A percentile compares a stretch with the other conserved stretches of the same genome.
These are phyloP conservation scores for Calonectria hongkongensis DNA, from an alignment of 2,329 filamentous ascomycete genomes.

Conservation along the genomic window DNA sequence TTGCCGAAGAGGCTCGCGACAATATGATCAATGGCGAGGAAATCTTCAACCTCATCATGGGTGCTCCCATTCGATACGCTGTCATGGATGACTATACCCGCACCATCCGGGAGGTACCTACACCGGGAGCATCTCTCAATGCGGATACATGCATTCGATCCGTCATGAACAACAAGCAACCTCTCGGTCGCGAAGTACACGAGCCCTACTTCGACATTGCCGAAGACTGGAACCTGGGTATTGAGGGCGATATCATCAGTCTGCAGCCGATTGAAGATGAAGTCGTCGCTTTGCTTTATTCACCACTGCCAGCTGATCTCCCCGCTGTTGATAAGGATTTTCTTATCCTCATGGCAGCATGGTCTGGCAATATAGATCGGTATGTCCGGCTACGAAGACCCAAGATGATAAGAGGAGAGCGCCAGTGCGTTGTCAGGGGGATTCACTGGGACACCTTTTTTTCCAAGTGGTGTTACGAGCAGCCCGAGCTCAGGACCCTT, in stretches of 20 bases:
- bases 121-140: background rate
- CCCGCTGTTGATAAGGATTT: background rate
- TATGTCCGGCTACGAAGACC: background rate
- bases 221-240: background rate
- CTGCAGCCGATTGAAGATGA: background rate
- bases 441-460: constrained; percentile 5
- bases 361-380: background rate
- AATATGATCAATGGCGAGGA: background rate
- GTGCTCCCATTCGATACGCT: background rate
- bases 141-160: background rate
- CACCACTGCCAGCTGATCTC: background rate
- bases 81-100: background rate
- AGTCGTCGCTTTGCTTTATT: background rate
- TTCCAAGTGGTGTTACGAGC: background rate
- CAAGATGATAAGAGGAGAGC: background rate
- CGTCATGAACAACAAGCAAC: background rate
- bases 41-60: background rate
- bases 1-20: background rate
- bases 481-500: background rate
- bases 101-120: background rate
- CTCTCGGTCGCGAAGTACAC: background rate
- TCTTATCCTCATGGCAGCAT: background rate
- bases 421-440: background rate
- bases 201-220: background rate
- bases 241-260: background rate